Evolutionary conservation across 2,329 filamentous ascomycete genomes (phyloP), one percentile per base, ranked within the genome.

Genomic region (Albophoma yamanashiensis): DNA sequence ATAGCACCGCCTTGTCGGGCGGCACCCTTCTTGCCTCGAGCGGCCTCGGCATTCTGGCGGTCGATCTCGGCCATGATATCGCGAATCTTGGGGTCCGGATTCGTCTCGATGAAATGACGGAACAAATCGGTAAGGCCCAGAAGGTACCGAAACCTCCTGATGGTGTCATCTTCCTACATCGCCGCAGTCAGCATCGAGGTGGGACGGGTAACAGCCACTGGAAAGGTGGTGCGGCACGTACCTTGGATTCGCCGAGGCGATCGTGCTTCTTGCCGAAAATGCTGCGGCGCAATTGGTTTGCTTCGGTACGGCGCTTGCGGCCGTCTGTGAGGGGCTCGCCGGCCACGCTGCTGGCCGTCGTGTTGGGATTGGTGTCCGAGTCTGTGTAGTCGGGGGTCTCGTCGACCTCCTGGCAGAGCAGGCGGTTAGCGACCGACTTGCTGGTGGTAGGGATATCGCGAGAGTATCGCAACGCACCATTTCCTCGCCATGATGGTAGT

Each of bases 41-140:
- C 79, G 38, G 85, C 83, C 66, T 92, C 90, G 15, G 83, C 87
- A 72, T 97, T 95, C 72, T 96, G 92, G 55, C 91, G 88, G 74
- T 99, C 94, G 69, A 97, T 97, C 74, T 97, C 91, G 57, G 84
- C 83, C 82, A 97, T 94, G 67, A 97, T 91, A 61, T 96, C 90
- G 68, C 93, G 90, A 69, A 97, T 94, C 68, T 90, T 91, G 20
- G 94, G 93, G 70, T 99, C 92, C 6, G 92, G 93, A 70, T 97
- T 99, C 11, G 92, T 91, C 71, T 97, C 92, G 76, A 99, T 99
- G 74, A 99, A 99, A 76, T 99, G 94, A 65, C 95, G 91, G 79
- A 99, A 99, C 25, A 99, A 81, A 70, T 99, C 94, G 20, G 94
- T 99, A 58, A 99, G 80, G 34, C 95, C 95, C 17, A 99, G 83